Base-by-base conservation (phyloP, 78 protist species). In the Cyanophora paradoxa region DNA sequence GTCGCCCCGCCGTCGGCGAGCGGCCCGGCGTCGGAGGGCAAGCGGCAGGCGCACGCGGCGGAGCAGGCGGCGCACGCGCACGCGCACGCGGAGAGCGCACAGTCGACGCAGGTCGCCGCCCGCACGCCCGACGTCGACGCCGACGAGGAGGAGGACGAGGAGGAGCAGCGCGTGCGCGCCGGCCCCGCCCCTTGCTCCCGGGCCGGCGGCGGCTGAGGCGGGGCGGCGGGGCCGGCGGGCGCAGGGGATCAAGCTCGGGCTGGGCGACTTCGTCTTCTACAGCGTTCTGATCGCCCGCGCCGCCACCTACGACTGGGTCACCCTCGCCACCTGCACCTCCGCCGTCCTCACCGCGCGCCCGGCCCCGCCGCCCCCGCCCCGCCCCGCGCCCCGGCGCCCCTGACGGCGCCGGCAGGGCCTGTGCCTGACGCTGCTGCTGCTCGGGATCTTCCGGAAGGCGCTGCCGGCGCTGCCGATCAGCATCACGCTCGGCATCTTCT, bases 251-350 rank as follows among this genome's bases (percentile, higher is more conserved):
- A 93, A 93, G 80, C 93, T 96, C 6, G 99, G 99, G 50, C 94
- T 96, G 3, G 99, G 99, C 17, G 99, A 96, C 82, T 94, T 94
- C 59, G 86, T 96, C 31, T 96, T 96, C 63, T 96, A 95, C 86
- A 48, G 79, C 13, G 83, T 95, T 11, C 86, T 95, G 13, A 82
- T 95, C 14, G 93, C 89, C 30, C 79, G 95, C 33, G 96, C 97
- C 2, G 90, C 96, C 16, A 30, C 24, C 46, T 20, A 39, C 13
- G 70, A 39, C 34, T 24, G 36, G 30, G 30, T 33, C 39, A 74
- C 56, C 41, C 13, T 84, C 22, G 61, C 84, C 40, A 33, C 94
- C 11, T 93, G 97, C 77, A 76, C 79, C 57, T 46, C 91, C 37
- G 93, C 94, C 57, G 71, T 96, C 22, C 66, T 93, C 22, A 61